These are phyloP conservation scores for Hibiscus tridactylites DNA, from an alignment of 345 rosid genomes.

Conservation along the genomic window DNA sequence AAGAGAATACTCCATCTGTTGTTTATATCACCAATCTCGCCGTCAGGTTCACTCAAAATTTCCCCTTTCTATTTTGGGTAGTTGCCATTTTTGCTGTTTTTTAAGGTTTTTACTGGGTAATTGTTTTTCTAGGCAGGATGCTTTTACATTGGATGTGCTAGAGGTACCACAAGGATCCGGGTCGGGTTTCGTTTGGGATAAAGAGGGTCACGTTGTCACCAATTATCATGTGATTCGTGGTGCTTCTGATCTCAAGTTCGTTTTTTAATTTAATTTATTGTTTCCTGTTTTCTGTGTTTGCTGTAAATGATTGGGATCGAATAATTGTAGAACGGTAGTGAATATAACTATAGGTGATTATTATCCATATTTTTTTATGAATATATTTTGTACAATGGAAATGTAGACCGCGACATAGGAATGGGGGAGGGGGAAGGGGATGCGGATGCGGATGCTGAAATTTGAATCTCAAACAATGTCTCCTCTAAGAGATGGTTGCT, in stretches of 20 bases:
- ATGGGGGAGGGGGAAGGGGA: neutral
- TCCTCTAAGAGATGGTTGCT: no score
- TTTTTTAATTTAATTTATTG: slow-evolving; percentile 20
- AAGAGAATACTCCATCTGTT: slow-evolving; percentile 91
- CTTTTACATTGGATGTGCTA: slow-evolving; percentile 82
- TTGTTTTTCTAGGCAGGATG: slow-evolving; percentile 64
- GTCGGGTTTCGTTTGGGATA: slow-evolving; percentile 95
- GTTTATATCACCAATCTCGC: slow-evolving; percentile 95
- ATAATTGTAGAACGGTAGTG: neutral
- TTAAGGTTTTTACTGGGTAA: neutral
- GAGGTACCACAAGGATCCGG: slow-evolving; percentile 99
- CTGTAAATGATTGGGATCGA: neutral
- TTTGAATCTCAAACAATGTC: no score
- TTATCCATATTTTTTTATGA: no score
- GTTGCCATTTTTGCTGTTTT: neutral
- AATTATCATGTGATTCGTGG: slow-evolving; percentile 96
- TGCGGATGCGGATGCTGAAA: no score
- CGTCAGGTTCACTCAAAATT: slow-evolving; percentile 34
- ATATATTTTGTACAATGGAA: no score
- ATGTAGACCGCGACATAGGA: no score
- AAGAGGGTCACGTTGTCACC: slow-evolving; percentile 74
- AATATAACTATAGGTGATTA: no score
- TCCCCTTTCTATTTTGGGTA: neutral
- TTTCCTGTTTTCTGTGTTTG: slow-evolving; percentile 27
- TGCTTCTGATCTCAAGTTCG: slow-evolving; percentile 92